Conservation (phyloP, 2,329 filamentous ascomycete genomes). For the Pseudogymnoascus sp. region DNA sequence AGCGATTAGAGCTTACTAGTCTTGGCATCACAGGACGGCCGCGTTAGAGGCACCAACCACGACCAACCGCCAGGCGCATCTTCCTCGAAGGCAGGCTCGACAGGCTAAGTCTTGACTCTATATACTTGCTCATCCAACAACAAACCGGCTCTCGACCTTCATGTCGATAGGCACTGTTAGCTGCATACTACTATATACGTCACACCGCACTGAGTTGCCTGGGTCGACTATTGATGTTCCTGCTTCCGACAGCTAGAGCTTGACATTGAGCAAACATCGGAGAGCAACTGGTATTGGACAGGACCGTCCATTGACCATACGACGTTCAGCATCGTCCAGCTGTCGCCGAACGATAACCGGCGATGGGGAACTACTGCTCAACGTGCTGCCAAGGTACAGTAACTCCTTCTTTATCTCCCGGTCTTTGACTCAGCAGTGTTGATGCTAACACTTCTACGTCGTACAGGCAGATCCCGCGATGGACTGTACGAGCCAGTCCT, state of each 20-base stretch:
- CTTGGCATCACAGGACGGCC: constrained; percentile 7
- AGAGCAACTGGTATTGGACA: constrained; percentile 4
- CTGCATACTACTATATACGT: neutral
- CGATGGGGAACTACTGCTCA: constrained; percentile 56
- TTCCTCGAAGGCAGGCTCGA: neutral
- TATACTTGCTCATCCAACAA: neutral
- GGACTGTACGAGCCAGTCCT: constrained; percentile 79
- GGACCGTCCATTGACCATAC: neutral
- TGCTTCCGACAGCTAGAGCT: neutral
- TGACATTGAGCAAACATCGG: constrained; percentile 3
- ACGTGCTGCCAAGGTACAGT: constrained; percentile 54
- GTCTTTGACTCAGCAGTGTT: constrained; percentile 14
- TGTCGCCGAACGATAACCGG: constrained; percentile 23
- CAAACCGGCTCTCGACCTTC: neutral
- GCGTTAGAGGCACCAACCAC: neutral
- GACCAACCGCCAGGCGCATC: neutral
- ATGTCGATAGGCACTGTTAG: neutral
- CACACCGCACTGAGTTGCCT: neutral
- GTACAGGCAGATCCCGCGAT: constrained; percentile 65
- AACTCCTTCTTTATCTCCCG: constrained; percentile 10
- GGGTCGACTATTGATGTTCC: neutral
- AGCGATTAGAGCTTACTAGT: constrained; percentile 8
- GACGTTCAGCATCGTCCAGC: neutral
- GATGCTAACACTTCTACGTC: constrained; percentile 28
- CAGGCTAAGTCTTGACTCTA: constrained; percentile 5